Base-by-base conservation (phyloP, 768 basidiomycete species). In the Omphalotus guepiniiformis region DNA sequence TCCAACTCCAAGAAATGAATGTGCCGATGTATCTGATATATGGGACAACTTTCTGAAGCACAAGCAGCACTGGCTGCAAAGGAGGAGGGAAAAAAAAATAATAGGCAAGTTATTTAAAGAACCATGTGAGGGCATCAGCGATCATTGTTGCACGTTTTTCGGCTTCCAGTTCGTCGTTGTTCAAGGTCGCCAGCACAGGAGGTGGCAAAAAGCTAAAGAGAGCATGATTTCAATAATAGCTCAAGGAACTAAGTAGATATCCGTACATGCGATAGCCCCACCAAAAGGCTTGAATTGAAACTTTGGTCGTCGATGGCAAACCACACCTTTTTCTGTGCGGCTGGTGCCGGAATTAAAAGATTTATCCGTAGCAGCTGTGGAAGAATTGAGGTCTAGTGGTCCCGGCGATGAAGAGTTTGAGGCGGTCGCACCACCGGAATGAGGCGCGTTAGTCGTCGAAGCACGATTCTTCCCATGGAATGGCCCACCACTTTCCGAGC, bases 1-100 rank as follows among this genome's bases (percentile, higher is more conserved):
- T 67, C 90, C 89, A 92, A 53, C 78, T 80, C 87, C 88, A 91
- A 0, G 84, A 80, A 15, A 91, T 79, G 57, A 90, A 85, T 0
- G 79, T 80, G 3, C 87, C 85, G 38, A 90, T 74, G 55, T 89
- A 89, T 5, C 84, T 83, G 0, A 87, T 63, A 53, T 79, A 82
- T 1, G 87, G 87, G 1, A 83, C 74, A 11, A 88, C 64, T 4
- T 75, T 66, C 56, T 83, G 82, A 7, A 88, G 63, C 4, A 91
- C 62, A 9, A 74, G 45, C 22, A 86, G 63, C 0, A 78, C 79
- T 1, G 82, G 78, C 8, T 75, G 78, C 38, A 88, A 63, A 21
- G 81, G 72, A 4, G 73, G 67, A 2, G 88, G 88, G 3, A 88
- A 66, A 11, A n/a, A n/a, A 74, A 49, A 2, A 69, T 55, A 7